Evolutionary conservation across 2,329 filamentous ascomycete species (phyloP), one percentile per base, ranked within the genome.

Genomic region (Colletotrichum nymphaeae): DNA sequence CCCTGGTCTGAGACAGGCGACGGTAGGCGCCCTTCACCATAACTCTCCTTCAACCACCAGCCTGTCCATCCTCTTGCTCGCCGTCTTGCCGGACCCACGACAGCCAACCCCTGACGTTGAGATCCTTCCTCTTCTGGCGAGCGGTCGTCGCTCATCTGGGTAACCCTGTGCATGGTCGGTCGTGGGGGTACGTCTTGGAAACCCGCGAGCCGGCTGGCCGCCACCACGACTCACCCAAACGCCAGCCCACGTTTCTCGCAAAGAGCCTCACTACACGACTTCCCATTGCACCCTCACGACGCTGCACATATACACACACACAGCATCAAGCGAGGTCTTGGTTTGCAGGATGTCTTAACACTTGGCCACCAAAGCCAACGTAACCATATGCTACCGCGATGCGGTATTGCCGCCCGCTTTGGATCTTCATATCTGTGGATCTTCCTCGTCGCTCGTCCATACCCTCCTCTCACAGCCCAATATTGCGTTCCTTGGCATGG

Each of bases 21-120:
- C 65, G 58, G 65, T 59, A 72, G 52, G 63, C 69, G 66, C 65
- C 59, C 67, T 65, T 55, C n/a, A 52, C 53, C 35, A 32, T 24
- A 26, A 63, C 16, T 16, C n/a, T 53, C 49, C 52, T 46, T 62
- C 69, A 83, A 75, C 16, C 72, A 76, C 79, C 57, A 79, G 80
- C 71, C 67, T 81, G 57, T 79, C 78, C 62, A 63, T 82, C 68
- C 80, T 80, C 67, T 78, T 78, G 56, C 80, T 81, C 8, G 65
- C 69, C 42, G 46, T 19, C 58, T 60, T 28, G 64, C 65, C 42
- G 46, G 70, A 65, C 78, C 53, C 66, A 32, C 19, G 69, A 60
- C 30, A 52, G 56, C 32, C 69, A 42, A 67, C 55, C 57, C 68
- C 24, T 52, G 35, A 16, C 55, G 60, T 65, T 22, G 55, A 70